Conservation (phyloP, 2,329 filamentous ascomycete species). For the Arachnopeziza araneosa region DNA sequence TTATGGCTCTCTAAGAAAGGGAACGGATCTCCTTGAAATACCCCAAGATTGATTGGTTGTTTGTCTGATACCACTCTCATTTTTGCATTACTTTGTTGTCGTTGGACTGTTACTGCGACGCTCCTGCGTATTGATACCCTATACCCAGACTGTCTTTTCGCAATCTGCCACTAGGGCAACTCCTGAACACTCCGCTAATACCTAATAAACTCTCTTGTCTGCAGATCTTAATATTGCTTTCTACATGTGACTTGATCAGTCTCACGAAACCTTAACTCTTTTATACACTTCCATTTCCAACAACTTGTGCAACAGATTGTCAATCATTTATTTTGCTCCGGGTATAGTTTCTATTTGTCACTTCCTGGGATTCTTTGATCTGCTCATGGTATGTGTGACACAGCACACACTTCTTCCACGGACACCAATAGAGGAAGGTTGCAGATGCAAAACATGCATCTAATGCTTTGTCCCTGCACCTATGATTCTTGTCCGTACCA, state of each 20-base stretch:
- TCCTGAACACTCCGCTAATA: conserved; percentile 26
- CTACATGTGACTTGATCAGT: background rate
- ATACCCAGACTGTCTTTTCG: conserved; percentile 35
- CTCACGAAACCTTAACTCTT: background rate
- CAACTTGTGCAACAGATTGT: too few species aligned
- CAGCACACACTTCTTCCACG: background rate
- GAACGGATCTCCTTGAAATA: conserved; percentile 34
- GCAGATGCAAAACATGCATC: background rate
- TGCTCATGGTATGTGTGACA: background rate
- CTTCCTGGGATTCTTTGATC: background rate
- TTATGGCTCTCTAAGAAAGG: conserved; percentile 20
- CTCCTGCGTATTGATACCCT: conserved; percentile 35
- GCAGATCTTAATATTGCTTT: conserved; percentile 8
- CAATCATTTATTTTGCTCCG: too few species aligned
- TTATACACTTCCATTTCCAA: too few species aligned
- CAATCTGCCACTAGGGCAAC: conserved; percentile 35
- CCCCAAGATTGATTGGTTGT: conserved; percentile 32
- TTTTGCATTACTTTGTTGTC: conserved; percentile 28
- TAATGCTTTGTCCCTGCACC: background rate
- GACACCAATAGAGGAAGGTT: background rate
- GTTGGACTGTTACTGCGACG: conserved; percentile 23
- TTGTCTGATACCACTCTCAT: conserved; percentile 32
- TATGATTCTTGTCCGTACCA: background rate
- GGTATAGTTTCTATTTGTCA: background rate
- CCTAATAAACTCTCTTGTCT: conserved; percentile 31